Evolutionary conservation across 1,284 basidiomycete species (phyloP), one percentile per base, ranked within the genome.

Genomic region (Sphagnurus paluster): DNA sequence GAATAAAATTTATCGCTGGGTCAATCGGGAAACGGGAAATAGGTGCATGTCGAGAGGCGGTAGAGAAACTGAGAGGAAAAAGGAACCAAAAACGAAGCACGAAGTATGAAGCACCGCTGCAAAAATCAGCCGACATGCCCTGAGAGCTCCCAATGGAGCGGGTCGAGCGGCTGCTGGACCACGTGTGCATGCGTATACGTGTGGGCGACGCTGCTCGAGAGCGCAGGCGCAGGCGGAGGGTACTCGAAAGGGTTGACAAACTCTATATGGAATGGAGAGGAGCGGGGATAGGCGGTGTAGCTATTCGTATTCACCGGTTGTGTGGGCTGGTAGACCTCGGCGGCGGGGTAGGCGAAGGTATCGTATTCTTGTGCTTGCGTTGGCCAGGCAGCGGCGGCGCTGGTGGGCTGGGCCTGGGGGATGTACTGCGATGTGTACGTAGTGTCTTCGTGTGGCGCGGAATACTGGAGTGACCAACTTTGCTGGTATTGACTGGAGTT

Each of bases 101-200:
- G 30, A 33, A 33, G 30, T 14, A 6, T n/a, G 4, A 14, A 33
- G 17, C 4, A n/a, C 7, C 11, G 14, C 28, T 17, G 26, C 46
- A 17, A 46, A 41, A 32, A 16, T 26, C 28, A 19, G 7, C 44
- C 30, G n/a, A n/a, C n/a, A n/a, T 48, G 44, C 10, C 19, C 17
- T 6, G 52, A 29, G 7, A 44, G 38, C 21, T 53, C 39, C 56
- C 56, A 57, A n/a, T 44, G 23, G n/a, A 49, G 34, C 1, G 54
- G 46, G 16, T 53, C 52, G 10, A 46, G 9, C 8, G 47, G 39
- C n/a, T 34, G 11, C 24, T 19, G 29, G 33, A 38, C n/a, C 8
- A n/a, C 14, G 28, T 30, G 28, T 10, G 2, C n/a, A 14, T 33
- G 30, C 13, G n/a, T n/a, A 32, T 33, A 19, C 41, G 39, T 17